These are phyloP conservation scores for Petunia axillaris DNA, from an alignment of 257 asterid genomes.

Conservation along the genomic window DNA sequence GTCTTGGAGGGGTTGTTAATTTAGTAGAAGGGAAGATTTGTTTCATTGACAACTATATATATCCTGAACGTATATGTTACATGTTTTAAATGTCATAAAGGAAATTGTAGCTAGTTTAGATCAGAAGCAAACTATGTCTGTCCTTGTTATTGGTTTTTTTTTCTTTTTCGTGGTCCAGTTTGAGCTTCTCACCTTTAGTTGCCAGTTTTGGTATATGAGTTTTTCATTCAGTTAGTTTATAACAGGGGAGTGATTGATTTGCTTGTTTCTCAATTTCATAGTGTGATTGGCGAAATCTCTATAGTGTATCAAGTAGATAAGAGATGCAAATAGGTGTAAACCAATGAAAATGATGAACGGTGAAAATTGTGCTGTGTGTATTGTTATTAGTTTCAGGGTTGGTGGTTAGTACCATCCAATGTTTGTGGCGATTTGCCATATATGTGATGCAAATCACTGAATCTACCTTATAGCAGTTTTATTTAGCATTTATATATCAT, in stretches of 20 bases:
- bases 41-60: background rate
- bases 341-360: background rate
- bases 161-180: background rate
- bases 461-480: background rate
- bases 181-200: background rate
- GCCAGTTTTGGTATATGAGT: background rate
- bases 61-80: background rate
- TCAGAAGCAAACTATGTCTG: background rate
- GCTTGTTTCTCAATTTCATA: background rate
- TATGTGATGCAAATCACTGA: background rate
- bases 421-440: background rate
- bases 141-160: background rate
- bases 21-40: background rate
- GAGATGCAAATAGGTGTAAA: background rate
- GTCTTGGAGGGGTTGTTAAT: background rate
- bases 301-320: background rate
- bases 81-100: background rate
- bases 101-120: background rate
- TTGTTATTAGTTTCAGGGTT: background rate
- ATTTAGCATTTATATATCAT: background rate
- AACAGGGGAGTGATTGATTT: background rate
- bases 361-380: background rate
- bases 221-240: background rate
- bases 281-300: background rate
- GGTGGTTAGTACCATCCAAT: background rate